These are phyloP conservation scores for Flaveria linearis DNA, from an alignment of 129 eudicot species.

Conservation along the genomic window DNA sequence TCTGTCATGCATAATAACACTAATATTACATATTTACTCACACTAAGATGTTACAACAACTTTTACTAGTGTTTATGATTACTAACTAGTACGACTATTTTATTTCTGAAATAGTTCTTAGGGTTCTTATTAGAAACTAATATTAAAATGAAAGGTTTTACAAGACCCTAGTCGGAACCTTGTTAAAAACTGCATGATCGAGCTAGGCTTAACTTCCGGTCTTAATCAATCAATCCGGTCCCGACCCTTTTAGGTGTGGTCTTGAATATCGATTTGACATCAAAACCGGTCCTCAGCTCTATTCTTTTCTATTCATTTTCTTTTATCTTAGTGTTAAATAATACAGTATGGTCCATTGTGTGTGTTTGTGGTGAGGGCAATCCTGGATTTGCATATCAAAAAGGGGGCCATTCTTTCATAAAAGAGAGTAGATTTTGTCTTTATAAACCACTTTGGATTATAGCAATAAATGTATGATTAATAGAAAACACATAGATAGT, in stretches of 20 bases:
- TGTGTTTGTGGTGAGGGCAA: constrained; percentile 39
- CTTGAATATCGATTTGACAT: not conserved
- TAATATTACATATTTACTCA: too few relatives aligned
- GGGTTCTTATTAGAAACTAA: too few relatives aligned
- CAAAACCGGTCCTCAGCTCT: not conserved
- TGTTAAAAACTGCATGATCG: not conserved
- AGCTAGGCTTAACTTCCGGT: constrained; percentile 4
- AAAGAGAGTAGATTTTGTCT: constrained; percentile 29
- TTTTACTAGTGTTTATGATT: too few relatives aligned
- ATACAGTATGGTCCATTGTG: constrained; percentile 34
- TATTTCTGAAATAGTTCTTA: too few relatives aligned
- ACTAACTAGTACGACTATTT: too few relatives aligned
- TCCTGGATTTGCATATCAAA: constrained; percentile 40
- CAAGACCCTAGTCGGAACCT: not conserved
- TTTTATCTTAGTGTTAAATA: not conserved
- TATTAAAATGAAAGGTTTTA: not conserved
- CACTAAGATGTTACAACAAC: too few relatives aligned
- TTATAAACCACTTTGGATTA: not conserved
- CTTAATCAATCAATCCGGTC: constrained; percentile 2
- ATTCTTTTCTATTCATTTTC: not conserved
- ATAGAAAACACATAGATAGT: not conserved
- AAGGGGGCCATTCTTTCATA: constrained; percentile 33
- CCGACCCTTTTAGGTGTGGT: constrained; percentile 10
- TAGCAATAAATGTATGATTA: constrained; percentile 11
- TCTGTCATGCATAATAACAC: too few relatives aligned